A percentile compares a stretch with the other conserved stretches of the same genome.
Evolutionary conservation across 805 yeast genomes (phyloP).

Genomic region (Maudiozyma pseudohumilis): DNA sequence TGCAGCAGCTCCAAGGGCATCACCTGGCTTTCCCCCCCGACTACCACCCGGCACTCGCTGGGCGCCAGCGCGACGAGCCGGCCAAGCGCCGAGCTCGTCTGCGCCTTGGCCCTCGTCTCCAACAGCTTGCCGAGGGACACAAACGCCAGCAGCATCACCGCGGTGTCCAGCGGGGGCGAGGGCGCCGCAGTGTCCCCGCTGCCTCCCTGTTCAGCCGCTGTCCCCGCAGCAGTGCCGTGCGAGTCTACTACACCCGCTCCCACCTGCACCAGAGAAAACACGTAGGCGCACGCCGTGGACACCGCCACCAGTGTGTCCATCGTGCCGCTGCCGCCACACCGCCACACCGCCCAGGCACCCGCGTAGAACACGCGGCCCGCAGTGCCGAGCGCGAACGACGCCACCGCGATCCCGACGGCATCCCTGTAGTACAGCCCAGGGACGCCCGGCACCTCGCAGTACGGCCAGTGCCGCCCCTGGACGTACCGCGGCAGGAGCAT

Average conservation of each 20-base stretch:
- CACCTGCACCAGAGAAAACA: constrained; percentile 62
- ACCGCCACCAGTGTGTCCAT: constrained; percentile 88
- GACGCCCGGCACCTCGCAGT: constrained; percentile 11
- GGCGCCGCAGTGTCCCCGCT: too few relatives aligned
- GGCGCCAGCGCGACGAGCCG: constrained; percentile 75
- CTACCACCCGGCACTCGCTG: constrained; percentile 54
- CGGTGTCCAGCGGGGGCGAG: constrained; percentile 85
- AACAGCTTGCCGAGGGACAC: constrained; percentile 85
- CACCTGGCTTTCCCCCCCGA: constrained; percentile 7
- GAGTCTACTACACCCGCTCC: too few relatives aligned
- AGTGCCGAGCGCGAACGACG: constrained; percentile 56
- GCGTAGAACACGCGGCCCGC: too few relatives aligned
- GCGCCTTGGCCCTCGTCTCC: constrained; percentile 88
- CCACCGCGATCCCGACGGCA: constrained; percentile 54
- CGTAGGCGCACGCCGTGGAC: constrained; percentile 71
- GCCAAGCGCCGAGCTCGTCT: constrained; percentile 82
- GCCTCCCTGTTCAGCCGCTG: too few relatives aligned
- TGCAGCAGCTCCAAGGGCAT: constrained; percentile 76
- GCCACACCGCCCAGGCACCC: too few relatives aligned
- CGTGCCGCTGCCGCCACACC: constrained; percentile 65
- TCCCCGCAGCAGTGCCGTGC: too few relatives aligned
- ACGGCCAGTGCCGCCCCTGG: constrained; percentile 29
- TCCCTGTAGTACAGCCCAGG: constrained; percentile 28
- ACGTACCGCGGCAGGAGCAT: constrained; percentile 23
- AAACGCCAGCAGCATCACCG: constrained; percentile 73